Percentiles rank a stretch among this genome's conserved stretches.
Evolutionary conservation across 2,329 filamentous ascomycete genomes (phyloP).

Genomic region (Fusarium nisikadoi): DNA sequence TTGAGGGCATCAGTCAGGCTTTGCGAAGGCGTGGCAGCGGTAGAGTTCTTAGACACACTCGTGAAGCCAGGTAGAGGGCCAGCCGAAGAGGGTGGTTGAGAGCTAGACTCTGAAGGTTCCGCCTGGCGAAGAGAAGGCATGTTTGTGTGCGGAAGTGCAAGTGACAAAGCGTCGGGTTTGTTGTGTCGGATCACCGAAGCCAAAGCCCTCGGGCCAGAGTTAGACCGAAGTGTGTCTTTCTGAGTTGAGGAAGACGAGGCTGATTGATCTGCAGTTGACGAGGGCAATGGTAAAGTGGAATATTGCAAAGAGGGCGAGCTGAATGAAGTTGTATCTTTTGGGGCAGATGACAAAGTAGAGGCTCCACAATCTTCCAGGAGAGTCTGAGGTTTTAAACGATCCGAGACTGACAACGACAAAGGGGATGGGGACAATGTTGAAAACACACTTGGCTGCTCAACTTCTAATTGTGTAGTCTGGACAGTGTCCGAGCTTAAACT

Average conservation of each 20-base stretch:
- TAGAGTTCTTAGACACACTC: slow-evolving; percentile 41
- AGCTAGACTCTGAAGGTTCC: slow-evolving; percentile 49
- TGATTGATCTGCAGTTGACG: slow-evolving; percentile 8
- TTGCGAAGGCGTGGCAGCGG: slow-evolving; percentile 62
- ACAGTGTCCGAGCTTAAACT: not conserved
- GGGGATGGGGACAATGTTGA: slow-evolving; percentile 13
- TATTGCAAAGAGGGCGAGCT: slow-evolving; percentile 5
- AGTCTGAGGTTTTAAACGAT: slow-evolving; percentile 32
- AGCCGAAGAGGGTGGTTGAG: slow-evolving; percentile 11
- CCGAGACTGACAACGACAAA: slow-evolving; percentile 17
- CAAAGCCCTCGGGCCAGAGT: slow-evolving; percentile 79
- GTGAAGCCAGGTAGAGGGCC: slow-evolving; percentile 7
- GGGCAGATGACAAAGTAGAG: slow-evolving; percentile 29
- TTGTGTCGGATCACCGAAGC: slow-evolving; percentile 72
- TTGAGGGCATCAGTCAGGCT: slow-evolving; percentile 71
- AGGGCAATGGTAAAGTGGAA: slow-evolving; percentile 15
- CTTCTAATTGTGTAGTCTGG: slow-evolving; percentile 7
- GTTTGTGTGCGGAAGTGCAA: slow-evolving; percentile 52
- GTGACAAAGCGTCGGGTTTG: slow-evolving; percentile 71
- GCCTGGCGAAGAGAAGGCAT: slow-evolving; percentile 63
- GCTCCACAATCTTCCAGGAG: slow-evolving; percentile 41
- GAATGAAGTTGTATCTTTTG: slow-evolving; percentile 16
- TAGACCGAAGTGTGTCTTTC: slow-evolving; percentile 49
- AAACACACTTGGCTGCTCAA: slow-evolving; percentile 7
- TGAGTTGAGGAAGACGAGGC: slow-evolving; percentile 42